phyloP scores from a whole-genome alignment of 1,284 basidiomycete genomes.

The Neonothopanus nambi region DNA sequence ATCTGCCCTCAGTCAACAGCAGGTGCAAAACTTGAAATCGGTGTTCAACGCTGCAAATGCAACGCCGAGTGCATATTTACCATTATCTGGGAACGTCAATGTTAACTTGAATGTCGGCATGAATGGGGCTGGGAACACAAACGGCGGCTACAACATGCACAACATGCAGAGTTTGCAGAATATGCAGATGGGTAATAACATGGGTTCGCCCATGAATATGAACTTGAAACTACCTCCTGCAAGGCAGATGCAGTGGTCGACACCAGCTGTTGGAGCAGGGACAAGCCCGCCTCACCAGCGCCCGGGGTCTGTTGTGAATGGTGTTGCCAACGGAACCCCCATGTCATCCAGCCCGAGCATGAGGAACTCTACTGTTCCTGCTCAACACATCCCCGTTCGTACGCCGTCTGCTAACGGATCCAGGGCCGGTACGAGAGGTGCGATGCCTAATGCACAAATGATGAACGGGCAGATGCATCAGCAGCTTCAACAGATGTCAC shows the following conservation, averaged over 20 bases:
- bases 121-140: background rate
- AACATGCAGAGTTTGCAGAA: conserved; percentile 2
- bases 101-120: background rate
- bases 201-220: conserved; percentile 5
- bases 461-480: conserved; percentile 6
- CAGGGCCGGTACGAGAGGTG: conserved; percentile 10
- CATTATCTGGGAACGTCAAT: too few species aligned
- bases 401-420: conserved; percentile 18
- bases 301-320: conserved; percentile 12
- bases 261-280: conserved; percentile 3
- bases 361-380: conserved; percentile 3
- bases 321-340: background rate
- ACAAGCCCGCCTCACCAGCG: conserved; percentile 8
- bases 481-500: conserved; percentile 4
- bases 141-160: background rate
- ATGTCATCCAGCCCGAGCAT: conserved; percentile 4
- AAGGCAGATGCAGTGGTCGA: conserved; percentile 9
- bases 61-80: background rate
- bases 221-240: conserved; percentile 13
- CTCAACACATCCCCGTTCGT: conserved; percentile 7
- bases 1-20: conserved; percentile 7
- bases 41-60: background rate
- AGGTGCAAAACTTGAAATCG: conserved; percentile 9
- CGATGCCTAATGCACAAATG: background rate
- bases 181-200: conserved; percentile 4